These are phyloP conservation scores for Raffaelea deltoideospora DNA, from an alignment of 2,329 filamentous ascomycete genomes.

Conservation along the genomic window DNA sequence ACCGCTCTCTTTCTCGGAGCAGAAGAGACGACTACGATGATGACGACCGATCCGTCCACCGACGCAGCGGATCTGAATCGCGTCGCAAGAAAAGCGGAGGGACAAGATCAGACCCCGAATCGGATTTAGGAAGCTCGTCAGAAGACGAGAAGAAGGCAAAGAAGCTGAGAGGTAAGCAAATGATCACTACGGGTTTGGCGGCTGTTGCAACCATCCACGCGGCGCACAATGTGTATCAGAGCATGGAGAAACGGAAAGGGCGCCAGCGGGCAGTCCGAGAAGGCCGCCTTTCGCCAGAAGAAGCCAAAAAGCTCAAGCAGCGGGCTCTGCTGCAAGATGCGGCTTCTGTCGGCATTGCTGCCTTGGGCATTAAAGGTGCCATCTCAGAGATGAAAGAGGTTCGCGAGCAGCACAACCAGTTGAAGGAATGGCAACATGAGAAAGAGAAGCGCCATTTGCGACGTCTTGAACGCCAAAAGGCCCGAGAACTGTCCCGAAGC, in stretches of 20 bases:
- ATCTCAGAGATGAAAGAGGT: conserved; percentile 40
- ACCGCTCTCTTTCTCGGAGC: conserved; percentile 18
- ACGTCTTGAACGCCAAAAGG: conserved; percentile 24
- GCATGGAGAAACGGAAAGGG: conserved; percentile 39
- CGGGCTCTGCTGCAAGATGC: conserved; percentile 42
- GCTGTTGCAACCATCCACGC: conserved; percentile 46
- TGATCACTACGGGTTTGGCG: conserved; percentile 40
- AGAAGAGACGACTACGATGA: conserved; percentile 31
- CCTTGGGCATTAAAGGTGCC: conserved; percentile 41
- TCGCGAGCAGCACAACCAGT: conserved; percentile 31
- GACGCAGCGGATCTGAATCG: conserved; percentile 23
- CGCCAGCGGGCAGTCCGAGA: conserved; percentile 38
- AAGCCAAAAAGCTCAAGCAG: conserved; percentile 41
- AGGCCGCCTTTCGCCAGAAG: conserved; percentile 31
- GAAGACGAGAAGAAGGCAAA: conserved; percentile 37
- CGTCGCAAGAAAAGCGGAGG: conserved; percentile 15
- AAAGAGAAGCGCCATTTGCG: conserved; percentile 32
- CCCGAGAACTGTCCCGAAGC: too few relatives aligned
- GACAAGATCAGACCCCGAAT: conserved; percentile 34
- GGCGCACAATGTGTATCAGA: conserved; percentile 41
- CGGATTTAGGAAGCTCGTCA: conserved; percentile 41
- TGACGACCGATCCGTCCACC: conserved; percentile 20
- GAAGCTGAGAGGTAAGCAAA: conserved; percentile 48
- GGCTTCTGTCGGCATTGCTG: conserved; percentile 42
- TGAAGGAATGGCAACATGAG: conserved; percentile 32